Conservation (phyloP, 805 yeast species). For the Metschnikowia gelsemii region DNA sequence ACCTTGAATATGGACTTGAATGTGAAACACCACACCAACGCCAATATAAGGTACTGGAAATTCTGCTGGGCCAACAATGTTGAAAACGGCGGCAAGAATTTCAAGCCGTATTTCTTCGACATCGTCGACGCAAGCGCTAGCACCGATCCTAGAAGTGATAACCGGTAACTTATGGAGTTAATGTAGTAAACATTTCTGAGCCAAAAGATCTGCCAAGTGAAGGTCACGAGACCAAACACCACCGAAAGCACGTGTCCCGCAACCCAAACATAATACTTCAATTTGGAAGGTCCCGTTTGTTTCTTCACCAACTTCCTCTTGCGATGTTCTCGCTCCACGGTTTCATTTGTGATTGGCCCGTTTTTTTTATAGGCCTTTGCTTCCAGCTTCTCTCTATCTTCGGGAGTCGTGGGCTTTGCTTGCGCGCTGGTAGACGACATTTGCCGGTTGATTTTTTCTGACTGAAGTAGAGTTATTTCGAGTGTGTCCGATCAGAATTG, state of each 20-base stretch:
- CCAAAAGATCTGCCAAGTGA: constrained; percentile 40
- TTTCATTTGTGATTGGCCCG: constrained; percentile 14
- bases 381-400: background rate
- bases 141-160: constrained; percentile 56
- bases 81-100: constrained; percentile 57
- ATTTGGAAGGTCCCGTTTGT: constrained; percentile 31
- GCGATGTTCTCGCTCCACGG: constrained; percentile 18
- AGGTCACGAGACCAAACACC: constrained; percentile 42
- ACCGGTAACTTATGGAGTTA: constrained; percentile 53
- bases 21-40: constrained; percentile 59
- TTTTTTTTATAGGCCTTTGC: background rate
- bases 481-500: background rate
- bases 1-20: constrained; percentile 66
- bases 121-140: constrained; percentile 53
- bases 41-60: constrained; percentile 64
- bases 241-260: constrained; percentile 53
- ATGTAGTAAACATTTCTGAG: constrained; percentile 40
- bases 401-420: background rate
- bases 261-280: constrained; percentile 53
- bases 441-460: background rate
- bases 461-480: background rate
- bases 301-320: constrained; percentile 34
- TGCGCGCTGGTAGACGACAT: constrained; percentile 8
- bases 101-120: constrained; percentile 57
- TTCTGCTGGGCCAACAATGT: constrained; percentile 71